Base-by-base conservation (phyloP, 2,329 filamentous ascomycete species). In the Aureobasidium sp. region DNA sequence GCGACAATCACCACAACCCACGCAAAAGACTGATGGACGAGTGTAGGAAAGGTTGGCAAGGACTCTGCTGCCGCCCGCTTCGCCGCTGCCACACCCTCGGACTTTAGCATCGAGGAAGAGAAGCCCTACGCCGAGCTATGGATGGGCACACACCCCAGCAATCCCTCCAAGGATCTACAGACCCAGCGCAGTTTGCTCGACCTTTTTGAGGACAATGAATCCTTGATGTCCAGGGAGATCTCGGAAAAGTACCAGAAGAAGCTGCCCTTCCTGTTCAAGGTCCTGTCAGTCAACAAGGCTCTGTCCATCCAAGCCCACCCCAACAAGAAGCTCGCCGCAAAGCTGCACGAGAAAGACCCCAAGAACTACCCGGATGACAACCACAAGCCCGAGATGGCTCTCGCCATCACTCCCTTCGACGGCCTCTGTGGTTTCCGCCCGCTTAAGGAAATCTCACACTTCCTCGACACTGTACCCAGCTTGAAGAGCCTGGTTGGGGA, bases 381-480 rank as follows among this genome's bases (percentile, higher is more conserved):
- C 78, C 94, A 99, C 81, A 99, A 99, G 78, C 94, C 94, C 37
- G 94, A 99, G 77, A 99, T 99, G 94, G 92, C 94, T 65, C 96
- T 99, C 74, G 94, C 94, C 65, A 88, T 99, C 69, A 97, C 94
- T 1, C 88, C 91, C 0, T 99, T 99, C 67, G 93, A 97, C 73
- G 94, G 94, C 0, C 83, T 99, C 37, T 99, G 94, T 70, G 94
- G 94, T 37, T 99, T 99, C 80, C 85, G 94, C 10, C 94, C 94
- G 0, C 79, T 97, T 27, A 79, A 78, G 5, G 92, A 99, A 76
- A 94, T 97, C 65, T 81, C 86, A 0, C 90, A 96, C 73, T 97
- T 97, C 74, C 80, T 96, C 36, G 77, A 85, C 53, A 82, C 79
- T 6, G 81, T 91, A 4, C 79, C 84, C 8, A 74, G 76, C n/a